These are phyloP conservation scores for Ilex asprella DNA, from an alignment of 257 asterid species.

Conservation along the genomic window DNA sequence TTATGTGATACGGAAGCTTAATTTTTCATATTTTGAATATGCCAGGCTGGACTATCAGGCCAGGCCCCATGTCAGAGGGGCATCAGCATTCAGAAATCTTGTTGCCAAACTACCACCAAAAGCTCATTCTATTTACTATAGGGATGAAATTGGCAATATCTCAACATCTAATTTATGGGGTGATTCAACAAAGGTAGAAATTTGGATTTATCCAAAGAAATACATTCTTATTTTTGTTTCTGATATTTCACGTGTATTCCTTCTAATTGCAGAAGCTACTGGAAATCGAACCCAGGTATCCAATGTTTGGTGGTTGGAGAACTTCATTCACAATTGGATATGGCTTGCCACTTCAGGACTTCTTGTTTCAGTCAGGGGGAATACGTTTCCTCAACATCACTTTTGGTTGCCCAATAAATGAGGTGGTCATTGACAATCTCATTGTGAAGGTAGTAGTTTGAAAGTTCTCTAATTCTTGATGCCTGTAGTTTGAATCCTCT, in stretches of 20 bases:
- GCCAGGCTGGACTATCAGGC: conserved; percentile 86
- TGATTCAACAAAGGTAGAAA: conserved; percentile 66
- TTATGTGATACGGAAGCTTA: conserved; percentile 2
- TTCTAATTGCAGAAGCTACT: conserved; percentile 62
- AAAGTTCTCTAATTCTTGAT: conserved; percentile 7
- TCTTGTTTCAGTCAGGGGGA: conserved; percentile 77
- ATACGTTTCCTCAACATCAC: conserved; percentile 66
- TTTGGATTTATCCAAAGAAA: background rate
- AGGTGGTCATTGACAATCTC: conserved; percentile 75
- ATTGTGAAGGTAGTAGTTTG: conserved; percentile 61
- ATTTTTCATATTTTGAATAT: conserved; percentile 5
- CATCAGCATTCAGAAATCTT: conserved; percentile 63
- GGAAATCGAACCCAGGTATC: conserved; percentile 94
- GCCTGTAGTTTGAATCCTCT: conserved; percentile 8
- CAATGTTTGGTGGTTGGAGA: conserved; percentile 99
- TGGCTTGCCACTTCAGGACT: conserved; percentile 85
- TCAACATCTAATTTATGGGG: conserved; percentile 83
- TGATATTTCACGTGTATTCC: conserved; percentile 15
- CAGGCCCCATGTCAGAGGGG: conserved; percentile 75
- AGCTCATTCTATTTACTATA: conserved; percentile 92
- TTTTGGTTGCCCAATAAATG: conserved; percentile 80
- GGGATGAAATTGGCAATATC: conserved; percentile 95
- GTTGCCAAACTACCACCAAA: conserved; percentile 80
- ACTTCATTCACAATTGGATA: conserved; percentile 91
- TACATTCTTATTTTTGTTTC: background rate